Percentiles rank a stretch among this genome's conserved stretches.
Evolutionary conservation across 352 stramenopile species (phyloP).

Genomic region (Globisporangium polare): DNA sequence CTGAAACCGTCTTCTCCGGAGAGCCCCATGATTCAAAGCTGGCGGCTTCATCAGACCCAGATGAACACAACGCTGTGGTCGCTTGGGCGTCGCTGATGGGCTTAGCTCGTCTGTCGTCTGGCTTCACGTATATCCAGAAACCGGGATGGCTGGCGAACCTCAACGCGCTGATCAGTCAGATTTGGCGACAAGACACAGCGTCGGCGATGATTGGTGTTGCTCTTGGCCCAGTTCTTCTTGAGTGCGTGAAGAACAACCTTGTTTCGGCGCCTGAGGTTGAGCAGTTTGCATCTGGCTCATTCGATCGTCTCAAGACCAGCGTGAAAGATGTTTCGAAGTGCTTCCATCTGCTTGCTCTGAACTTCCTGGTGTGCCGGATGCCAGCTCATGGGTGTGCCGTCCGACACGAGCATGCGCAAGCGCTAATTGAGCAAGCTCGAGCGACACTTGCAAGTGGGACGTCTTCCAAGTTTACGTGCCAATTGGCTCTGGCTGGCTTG

Average conservation of each 20-base stretch:
- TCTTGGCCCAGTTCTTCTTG: slow-evolving; percentile 33
- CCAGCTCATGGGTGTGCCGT: slow-evolving; percentile 2
- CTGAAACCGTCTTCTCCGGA: slow-evolving; percentile 2
- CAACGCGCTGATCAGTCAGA: slow-evolving; percentile 22
- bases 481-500: slow-evolving; percentile 2
- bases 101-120: slow-evolving; percentile 23
- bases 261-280: slow-evolving; percentile 21
- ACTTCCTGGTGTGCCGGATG: slow-evolving; percentile 24
- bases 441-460: neutral
- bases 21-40: neutral
- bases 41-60: slow-evolving; percentile 3
- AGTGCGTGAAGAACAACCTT: slow-evolving; percentile 33
- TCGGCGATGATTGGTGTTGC: slow-evolving; percentile 24
- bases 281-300: slow-evolving; percentile 28
- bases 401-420: neutral
- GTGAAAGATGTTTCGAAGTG: neutral
- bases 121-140: slow-evolving; percentile 26
- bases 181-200: slow-evolving; percentile 20
- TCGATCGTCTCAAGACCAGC: slow-evolving; percentile 17
- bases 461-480: neutral
- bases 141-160: slow-evolving; percentile 45
- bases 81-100: slow-evolving; percentile 35
- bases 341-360: slow-evolving; percentile 25
- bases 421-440: slow-evolving; percentile 1
- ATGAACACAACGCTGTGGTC: slow-evolving; percentile 10